A percentile compares a stretch with the other conserved stretches of the same genome.
Evolutionary conservation across 2,329 filamentous ascomycete genomes (phyloP).

Genomic region (Alternaria longipes): DNA sequence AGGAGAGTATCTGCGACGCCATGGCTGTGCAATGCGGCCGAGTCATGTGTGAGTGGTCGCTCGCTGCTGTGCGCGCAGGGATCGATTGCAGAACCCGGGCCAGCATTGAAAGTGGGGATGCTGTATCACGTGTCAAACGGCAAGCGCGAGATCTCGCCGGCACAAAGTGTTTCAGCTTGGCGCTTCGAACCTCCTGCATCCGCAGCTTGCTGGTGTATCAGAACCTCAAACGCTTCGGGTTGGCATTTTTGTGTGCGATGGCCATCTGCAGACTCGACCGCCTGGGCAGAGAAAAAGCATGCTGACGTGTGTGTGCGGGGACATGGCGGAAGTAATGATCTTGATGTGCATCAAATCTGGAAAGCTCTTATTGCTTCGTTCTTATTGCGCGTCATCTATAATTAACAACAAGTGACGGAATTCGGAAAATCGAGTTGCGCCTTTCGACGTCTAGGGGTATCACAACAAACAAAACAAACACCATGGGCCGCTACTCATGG

Average conservation of each 20-base stretch:
- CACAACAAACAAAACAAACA: conserved; percentile 15
- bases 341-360: neutral
- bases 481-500: neutral
- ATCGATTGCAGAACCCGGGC: conserved; percentile 17
- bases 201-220: conserved; percentile 15
- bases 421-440: conserved; percentile 4
- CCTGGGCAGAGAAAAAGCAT: neutral
- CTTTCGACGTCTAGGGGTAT: conserved; percentile 13
- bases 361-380: conserved; percentile 4
- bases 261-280: neutral
- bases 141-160: conserved; percentile 9
- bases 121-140: conserved; percentile 18
- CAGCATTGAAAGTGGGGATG: conserved; percentile 17
- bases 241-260: conserved; percentile 1
- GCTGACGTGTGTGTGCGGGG: neutral
- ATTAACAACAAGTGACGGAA: conserved; percentile 7
- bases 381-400: conserved; percentile 9
- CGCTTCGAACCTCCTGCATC: conserved; percentile 25
- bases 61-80: conserved; percentile 16
- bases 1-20: conserved; percentile 21
- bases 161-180: conserved; percentile 28
- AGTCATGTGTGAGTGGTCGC: conserved; percentile 22
- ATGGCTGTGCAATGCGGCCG: conserved; percentile 20
- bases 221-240: conserved; percentile 27
- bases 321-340: neutral